Conservation (phyloP, 495 filamentous ascomycete genomes). For the Daldinia loculata region DNA sequence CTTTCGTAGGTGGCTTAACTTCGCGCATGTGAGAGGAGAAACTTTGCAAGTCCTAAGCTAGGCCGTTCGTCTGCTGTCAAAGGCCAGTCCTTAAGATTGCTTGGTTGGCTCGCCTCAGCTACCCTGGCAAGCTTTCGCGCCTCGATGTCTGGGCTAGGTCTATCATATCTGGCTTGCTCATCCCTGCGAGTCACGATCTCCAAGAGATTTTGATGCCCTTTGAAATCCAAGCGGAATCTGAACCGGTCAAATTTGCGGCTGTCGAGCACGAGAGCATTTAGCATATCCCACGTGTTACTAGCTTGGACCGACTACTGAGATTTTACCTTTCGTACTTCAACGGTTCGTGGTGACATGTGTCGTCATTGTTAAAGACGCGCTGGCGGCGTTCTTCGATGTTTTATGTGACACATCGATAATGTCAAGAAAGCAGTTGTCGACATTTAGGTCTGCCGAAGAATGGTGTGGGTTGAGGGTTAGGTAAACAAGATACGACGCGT, state of each 20-base stretch:
- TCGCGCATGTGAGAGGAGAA: constrained; percentile 3
- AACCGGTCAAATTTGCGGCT: background rate
- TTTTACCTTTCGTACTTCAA: background rate
- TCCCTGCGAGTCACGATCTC: background rate
- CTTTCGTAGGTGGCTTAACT: constrained; percentile 18
- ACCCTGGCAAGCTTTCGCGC: background rate
- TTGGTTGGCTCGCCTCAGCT: background rate
- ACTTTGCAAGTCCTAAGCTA: constrained; percentile 1
- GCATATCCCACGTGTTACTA: constrained; percentile 17
- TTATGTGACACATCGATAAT: background rate
- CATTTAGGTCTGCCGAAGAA: background rate
- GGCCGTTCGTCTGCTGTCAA: background rate
- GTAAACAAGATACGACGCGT: constrained; percentile 4
- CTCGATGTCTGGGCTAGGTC: constrained; percentile 6
- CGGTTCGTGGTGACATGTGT: background rate
- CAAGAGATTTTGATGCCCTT: background rate
- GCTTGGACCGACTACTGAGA: background rate
- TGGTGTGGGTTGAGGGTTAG: background rate
- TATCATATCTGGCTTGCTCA: background rate
- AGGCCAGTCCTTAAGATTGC: background rate
- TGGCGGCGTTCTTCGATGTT: background rate
- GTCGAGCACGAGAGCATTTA: constrained; percentile 13
- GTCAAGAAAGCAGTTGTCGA: background rate
- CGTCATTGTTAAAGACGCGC: background rate
- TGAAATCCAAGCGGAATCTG: background rate